Percentiles rank a stretch among this genome's conserved stretches.
These are phyloP conservation scores for Pseudisothecium myosuroides DNA, from an alignment of 225 moss, liverwort and hornwort genomes.

Conservation along the genomic window DNA sequence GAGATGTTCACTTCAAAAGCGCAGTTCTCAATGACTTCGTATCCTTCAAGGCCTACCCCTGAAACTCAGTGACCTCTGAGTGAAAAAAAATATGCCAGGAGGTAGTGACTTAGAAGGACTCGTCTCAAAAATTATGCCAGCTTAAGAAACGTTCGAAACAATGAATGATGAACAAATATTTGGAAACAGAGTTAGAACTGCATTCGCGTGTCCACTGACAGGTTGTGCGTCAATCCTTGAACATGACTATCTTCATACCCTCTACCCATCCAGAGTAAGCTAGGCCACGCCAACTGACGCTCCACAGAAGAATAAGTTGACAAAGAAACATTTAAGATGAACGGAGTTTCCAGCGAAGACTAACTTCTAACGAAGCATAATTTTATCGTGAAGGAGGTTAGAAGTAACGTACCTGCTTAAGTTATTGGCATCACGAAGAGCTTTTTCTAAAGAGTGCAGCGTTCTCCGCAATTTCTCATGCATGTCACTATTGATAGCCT, in stretches of 20 bases:
- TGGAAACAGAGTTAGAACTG: neutral
- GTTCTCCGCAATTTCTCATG: slow-evolving; percentile 95
- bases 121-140: neutral
- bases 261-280: neutral
- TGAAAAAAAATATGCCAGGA: neutral
- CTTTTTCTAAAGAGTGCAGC: slow-evolving; percentile 82
- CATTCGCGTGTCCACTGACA: neutral
- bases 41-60: neutral
- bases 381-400: neutral
- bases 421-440: slow-evolving; percentile 78
- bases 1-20: neutral
- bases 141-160: neutral
- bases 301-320: neutral
- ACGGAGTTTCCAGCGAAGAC: neutral
- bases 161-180: neutral
- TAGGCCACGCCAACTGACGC: neutral
- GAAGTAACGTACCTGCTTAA: slow-evolving; percentile 60
- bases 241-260: neutral
- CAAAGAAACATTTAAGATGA: neutral
- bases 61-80: neutral
- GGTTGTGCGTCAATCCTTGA: neutral
- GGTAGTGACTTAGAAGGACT: neutral
- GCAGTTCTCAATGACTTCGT: neutral
- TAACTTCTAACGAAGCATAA: neutral
- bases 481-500: slow-evolving; percentile 87